Evolutionary conservation across 139 green algal genomes (phyloP).

Genomic region (Chlorella ohadii): DNA sequence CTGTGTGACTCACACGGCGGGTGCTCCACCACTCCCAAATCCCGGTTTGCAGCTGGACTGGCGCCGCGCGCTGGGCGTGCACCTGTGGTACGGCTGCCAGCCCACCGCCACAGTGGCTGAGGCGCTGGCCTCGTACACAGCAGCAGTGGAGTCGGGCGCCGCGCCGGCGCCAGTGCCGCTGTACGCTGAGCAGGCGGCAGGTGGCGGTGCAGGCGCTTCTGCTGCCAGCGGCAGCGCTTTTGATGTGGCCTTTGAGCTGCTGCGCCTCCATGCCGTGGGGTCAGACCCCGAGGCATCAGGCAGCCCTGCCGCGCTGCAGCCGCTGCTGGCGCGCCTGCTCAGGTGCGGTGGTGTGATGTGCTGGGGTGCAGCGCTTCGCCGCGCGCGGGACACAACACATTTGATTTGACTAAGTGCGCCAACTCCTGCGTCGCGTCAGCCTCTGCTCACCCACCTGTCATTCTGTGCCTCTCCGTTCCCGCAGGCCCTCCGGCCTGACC

Average conservation of each 20-base stretch:
- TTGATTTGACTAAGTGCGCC: too few relatives aligned
- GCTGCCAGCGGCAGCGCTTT: not conserved
- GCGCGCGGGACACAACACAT: too few relatives aligned
- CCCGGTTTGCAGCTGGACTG: slow-evolving; percentile 71
- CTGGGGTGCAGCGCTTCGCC: too few relatives aligned
- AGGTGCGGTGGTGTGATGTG: not conserved
- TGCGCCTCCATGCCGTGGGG: slow-evolving; percentile 63
- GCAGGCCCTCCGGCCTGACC: slow-evolving; percentile 55
- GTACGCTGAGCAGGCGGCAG: slow-evolving; percentile 50
- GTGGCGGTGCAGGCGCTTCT: not conserved
- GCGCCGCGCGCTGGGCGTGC: slow-evolving; percentile 79
- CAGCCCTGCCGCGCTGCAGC: slow-evolving; percentile 4
- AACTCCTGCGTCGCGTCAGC: too few relatives aligned
- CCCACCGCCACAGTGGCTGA: slow-evolving; percentile 31
- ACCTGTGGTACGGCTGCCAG: slow-evolving; percentile 66
- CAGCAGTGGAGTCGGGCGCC: not conserved
- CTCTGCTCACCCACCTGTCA: too few relatives aligned
- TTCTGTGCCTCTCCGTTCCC: too few relatives aligned
- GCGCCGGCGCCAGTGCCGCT: slow-evolving; percentile 50
- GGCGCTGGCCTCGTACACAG: slow-evolving; percentile 24
- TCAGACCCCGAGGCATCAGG: slow-evolving; percentile 8
- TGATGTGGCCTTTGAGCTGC: slow-evolving; percentile 77
- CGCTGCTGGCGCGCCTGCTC: slow-evolving; percentile 40
- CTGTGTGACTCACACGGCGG: too few relatives aligned
- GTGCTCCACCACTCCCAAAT: too few relatives aligned